Evolutionary conservation across 129 eudicot species (phyloP).

Genomic region (Flaveria bidentis): DNA sequence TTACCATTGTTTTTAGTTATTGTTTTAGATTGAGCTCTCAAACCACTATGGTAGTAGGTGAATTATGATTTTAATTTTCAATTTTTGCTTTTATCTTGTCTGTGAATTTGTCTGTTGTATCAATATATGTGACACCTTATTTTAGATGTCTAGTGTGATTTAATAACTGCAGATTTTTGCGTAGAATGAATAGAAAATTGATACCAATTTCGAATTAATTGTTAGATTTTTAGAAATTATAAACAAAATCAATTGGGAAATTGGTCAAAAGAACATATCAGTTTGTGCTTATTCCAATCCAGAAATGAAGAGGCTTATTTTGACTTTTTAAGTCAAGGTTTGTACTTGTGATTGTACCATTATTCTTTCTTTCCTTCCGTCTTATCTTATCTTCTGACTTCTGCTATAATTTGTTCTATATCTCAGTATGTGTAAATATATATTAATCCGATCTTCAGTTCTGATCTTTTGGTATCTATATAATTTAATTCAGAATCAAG

Average conservation of each 20-base stretch:
- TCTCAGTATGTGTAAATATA: conserved; percentile 1
- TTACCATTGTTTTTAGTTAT: conserved; percentile 5
- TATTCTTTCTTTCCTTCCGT: too few relatives aligned
- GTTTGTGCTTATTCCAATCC: neutral
- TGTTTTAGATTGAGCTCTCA: conserved; percentile 5
- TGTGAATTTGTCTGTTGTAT: neutral
- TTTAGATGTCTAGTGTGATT: too few relatives aligned
- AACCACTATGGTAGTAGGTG: conserved; percentile 14
- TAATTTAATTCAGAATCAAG: conserved; percentile 29
- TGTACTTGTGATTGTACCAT: too few relatives aligned
- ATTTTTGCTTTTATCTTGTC: neutral
- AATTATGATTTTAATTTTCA: neutral
- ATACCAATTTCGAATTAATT: too few relatives aligned
- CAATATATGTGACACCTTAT: too few relatives aligned
- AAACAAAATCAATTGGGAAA: too few relatives aligned
- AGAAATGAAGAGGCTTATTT: conserved; percentile 6
- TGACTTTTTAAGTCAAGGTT: conserved; percentile 26
- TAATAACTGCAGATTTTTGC: too few relatives aligned
- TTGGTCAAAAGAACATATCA: too few relatives aligned
- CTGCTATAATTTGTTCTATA: neutral
- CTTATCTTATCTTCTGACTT: too few relatives aligned
- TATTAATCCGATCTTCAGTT: neutral
- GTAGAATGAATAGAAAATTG: too few relatives aligned
- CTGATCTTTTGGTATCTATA: conserved; percentile 14
- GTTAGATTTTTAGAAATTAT: too few relatives aligned